Conservation (phyloP, 2,329 filamentous ascomycete genomes). For the Trichothecium roseum region DNA sequence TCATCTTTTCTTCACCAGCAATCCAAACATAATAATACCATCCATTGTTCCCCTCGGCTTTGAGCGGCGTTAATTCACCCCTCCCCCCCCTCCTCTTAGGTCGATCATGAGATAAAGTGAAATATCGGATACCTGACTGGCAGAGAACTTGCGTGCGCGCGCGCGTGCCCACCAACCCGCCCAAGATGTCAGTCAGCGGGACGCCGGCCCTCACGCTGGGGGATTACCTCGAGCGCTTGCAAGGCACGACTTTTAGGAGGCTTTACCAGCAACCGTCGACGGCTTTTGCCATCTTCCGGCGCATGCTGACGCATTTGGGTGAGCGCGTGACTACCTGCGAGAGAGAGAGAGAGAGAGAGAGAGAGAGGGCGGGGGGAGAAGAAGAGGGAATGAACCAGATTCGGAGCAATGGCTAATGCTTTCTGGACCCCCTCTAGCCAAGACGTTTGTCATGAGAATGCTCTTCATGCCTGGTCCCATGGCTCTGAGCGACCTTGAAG, state of each 20-base stretch:
- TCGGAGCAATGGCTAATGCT: slow-evolving; percentile 3
- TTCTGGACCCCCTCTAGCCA: slow-evolving; percentile 51
- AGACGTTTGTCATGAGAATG: slow-evolving; percentile 91
- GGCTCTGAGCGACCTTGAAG: slow-evolving; percentile 68
- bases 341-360: not conserved
- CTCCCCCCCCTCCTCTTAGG: slow-evolving; percentile 1
- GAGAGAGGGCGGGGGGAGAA: too few relatives aligned
- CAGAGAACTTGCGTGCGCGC: slow-evolving; percentile 12
- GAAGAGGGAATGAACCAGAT: too few relatives aligned
- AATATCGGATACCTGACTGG: slow-evolving; percentile 14
- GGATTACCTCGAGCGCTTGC: slow-evolving; percentile 88
- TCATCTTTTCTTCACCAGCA: not conserved
- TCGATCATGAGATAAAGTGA: slow-evolving; percentile 14
- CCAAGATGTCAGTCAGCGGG: slow-evolving; percentile 34
- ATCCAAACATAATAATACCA: not conserved
- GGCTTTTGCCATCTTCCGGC: slow-evolving; percentile 87
- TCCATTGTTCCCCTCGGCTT: too few relatives aligned
- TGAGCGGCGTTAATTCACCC: not conserved
- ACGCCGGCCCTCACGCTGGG: slow-evolving; percentile 51
- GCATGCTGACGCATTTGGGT: slow-evolving; percentile 92
- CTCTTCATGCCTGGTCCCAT: slow-evolving; percentile 82
- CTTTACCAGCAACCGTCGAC: slow-evolving; percentile 95
- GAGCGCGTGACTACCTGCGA: slow-evolving; percentile 17
- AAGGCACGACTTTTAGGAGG: slow-evolving; percentile 79
- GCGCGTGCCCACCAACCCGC: slow-evolving; percentile 4